A percentile compares a stretch with the other conserved stretches of the same genome.
phyloP scores from a whole-genome alignment of 2,329 filamentous ascomycete species.

The Cladosporium austrohemisphaericum region DNA sequence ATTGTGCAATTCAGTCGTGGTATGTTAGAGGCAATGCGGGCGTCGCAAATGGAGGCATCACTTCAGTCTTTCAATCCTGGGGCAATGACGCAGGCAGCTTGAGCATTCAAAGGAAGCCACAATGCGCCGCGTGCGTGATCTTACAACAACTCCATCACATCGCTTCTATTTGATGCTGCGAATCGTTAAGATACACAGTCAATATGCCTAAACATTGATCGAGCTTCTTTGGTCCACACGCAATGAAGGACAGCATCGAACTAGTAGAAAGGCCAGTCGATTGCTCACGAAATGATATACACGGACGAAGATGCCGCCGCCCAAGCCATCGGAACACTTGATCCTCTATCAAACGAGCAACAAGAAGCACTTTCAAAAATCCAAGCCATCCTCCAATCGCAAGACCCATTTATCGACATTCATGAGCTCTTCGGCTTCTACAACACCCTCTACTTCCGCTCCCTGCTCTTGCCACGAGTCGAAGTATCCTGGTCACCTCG shows the following conservation, averaged over 20 bases:
- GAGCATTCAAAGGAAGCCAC: background rate
- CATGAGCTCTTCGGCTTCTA: constrained; percentile 40
- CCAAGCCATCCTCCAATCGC: constrained; percentile 34
- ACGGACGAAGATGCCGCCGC: constrained; percentile 42
- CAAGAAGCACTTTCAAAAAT: constrained; percentile 33
- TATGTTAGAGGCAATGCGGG: background rate
- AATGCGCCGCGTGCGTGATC: too few relatives aligned
- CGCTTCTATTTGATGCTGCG: too few relatives aligned
- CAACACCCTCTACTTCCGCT: constrained; percentile 42
- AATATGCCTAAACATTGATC: too few relatives aligned
- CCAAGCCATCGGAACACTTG: constrained; percentile 36
- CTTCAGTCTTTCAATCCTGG: background rate
- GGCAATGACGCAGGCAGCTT: background rate
- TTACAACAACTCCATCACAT: background rate
- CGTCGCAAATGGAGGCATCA: constrained; percentile 5
- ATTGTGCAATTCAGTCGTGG: background rate
- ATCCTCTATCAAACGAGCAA: constrained; percentile 34
- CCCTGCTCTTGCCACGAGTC: constrained; percentile 38
- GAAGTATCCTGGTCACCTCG: constrained; percentile 43
- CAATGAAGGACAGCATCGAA: too few relatives aligned
- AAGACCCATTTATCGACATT: constrained; percentile 40
- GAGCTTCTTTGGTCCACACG: too few relatives aligned
- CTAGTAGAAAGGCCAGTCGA: too few relatives aligned
- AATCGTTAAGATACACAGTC: too few relatives aligned
- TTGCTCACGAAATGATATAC: too few relatives aligned